Conservation (phyloP, 306 rosid species). For the Parietaria judaica region DNA sequence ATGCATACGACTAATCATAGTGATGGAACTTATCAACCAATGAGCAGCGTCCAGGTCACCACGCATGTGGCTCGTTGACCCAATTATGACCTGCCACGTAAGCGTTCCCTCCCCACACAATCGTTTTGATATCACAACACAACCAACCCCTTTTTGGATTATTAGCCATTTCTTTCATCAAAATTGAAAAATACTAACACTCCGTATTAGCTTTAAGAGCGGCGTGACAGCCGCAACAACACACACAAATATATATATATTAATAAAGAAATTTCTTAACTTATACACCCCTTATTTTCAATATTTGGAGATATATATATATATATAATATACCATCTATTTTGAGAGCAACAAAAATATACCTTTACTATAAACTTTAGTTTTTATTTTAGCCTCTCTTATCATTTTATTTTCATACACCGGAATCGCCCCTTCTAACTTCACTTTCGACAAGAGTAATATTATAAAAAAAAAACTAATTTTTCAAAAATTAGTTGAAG, state of each 20-base stretch:
- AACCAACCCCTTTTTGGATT: slow-evolving; percentile 25
- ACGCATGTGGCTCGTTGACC: slow-evolving; percentile 22
- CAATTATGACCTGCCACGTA: slow-evolving; percentile 9
- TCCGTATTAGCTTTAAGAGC: not conserved
- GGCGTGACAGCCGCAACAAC: slow-evolving; percentile 12
- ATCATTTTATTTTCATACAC: no score
- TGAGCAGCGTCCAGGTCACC: slow-evolving; percentile 19
- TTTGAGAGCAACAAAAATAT: no score
- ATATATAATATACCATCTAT: no score
- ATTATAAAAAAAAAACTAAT: no score
- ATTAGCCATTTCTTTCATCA: not conserved
- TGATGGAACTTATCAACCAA: slow-evolving; percentile 9
- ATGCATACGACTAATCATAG: slow-evolving; percentile 2
- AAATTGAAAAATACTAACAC: not conserved
- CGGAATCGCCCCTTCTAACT: no score
- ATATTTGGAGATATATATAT: no score
- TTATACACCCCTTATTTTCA: no score
- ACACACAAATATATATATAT: not conserved
- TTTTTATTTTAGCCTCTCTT: no score
- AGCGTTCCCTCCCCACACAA: not conserved
- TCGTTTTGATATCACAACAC: not conserved
- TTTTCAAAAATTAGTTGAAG: not conserved
- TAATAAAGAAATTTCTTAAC: not conserved
- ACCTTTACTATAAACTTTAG: no score
- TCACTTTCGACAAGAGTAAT: no score